Evolutionary conservation across 1,139 yeast genomes (phyloP).

Genomic region (Diutina scorzettiae): DNA sequence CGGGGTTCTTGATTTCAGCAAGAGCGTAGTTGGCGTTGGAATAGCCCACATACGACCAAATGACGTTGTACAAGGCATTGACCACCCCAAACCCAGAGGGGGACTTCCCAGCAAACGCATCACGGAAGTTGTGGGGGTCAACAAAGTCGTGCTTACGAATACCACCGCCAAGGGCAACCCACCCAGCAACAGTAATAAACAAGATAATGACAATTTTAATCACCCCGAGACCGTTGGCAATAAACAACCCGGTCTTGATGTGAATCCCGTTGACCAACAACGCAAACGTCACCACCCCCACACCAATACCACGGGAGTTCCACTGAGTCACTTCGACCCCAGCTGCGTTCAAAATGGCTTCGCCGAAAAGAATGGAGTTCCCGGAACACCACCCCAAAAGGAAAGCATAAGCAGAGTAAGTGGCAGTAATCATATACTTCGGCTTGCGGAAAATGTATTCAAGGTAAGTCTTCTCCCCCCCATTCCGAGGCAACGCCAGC

Average conservation of each 20-base stretch:
- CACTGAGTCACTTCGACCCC: slow-evolving; percentile 56
- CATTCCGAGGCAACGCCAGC: slow-evolving; percentile 71
- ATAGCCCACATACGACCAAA: slow-evolving; percentile 70
- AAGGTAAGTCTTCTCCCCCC: slow-evolving; percentile 79
- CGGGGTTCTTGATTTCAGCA: slow-evolving; percentile 57
- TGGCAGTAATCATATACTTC: slow-evolving; percentile 53
- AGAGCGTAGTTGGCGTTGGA: slow-evolving; percentile 74
- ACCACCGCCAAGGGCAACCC: slow-evolving; percentile 74
- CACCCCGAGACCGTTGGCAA: slow-evolving; percentile 59
- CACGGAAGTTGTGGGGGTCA: slow-evolving; percentile 45
- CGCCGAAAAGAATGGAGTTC: slow-evolving; percentile 43
- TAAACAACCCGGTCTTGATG: slow-evolving; percentile 52
- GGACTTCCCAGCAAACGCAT: slow-evolving; percentile 46
- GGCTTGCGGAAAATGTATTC: slow-evolving; percentile 65
- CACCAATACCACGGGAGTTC: slow-evolving; percentile 67
- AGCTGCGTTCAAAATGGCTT: slow-evolving; percentile 53
- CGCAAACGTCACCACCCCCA: slow-evolving; percentile 63
- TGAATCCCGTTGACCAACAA: slow-evolving; percentile 52
- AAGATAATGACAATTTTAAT: slow-evolving; percentile 61
- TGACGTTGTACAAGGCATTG: slow-evolving; percentile 66
- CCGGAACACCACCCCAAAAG: slow-evolving; percentile 83
- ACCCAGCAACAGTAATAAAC: slow-evolving; percentile 63
- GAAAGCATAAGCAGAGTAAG: slow-evolving; percentile 68
- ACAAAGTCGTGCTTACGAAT: slow-evolving; percentile 35
- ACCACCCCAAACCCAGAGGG: slow-evolving; percentile 72